Percentiles rank a stretch among this genome's conserved stretches.
These are phyloP conservation scores for Pseudozyma flocculosa DNA, from an alignment of 1,284 basidiomycete genomes.

Conservation along the genomic window DNA sequence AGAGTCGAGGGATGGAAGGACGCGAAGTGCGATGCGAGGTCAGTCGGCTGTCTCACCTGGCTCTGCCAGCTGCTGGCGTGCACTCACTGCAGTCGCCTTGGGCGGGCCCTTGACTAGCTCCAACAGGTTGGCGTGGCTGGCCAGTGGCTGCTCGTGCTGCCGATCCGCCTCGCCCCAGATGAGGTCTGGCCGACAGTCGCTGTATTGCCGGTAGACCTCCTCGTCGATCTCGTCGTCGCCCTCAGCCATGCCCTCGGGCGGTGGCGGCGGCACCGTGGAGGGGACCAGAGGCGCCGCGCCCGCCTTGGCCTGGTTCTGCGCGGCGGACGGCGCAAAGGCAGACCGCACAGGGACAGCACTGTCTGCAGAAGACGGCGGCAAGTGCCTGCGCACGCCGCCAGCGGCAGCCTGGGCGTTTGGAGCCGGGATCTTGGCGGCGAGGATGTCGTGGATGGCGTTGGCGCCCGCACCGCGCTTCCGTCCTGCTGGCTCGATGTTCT, in stretches of 20 bases:
- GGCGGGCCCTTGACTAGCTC: slow-evolving; percentile 24
- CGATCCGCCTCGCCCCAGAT: slow-evolving; percentile 38
- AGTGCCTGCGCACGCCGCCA: slow-evolving; percentile 1
- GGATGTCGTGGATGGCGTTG: slow-evolving; percentile 7
- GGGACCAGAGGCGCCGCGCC: not conserved
- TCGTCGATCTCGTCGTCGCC: slow-evolving; percentile 20
- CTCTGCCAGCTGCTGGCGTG: too few species aligned
- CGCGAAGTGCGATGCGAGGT: too few species aligned
- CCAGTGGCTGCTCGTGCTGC: slow-evolving; percentile 23
- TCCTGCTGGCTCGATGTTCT: not conserved
- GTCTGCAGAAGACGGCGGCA: not conserved
- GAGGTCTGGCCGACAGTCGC: slow-evolving; percentile 25
- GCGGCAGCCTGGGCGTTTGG: not conserved
- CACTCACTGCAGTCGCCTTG: not conserved
- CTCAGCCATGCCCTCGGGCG: not conserved
- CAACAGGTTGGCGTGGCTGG: slow-evolving; percentile 18
- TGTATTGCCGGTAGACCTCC: slow-evolving; percentile 17
- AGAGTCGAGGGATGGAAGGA: too few species aligned
- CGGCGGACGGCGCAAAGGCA: not conserved
- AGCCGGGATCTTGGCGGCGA: slow-evolving; percentile 8
- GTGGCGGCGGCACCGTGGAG: not conserved
- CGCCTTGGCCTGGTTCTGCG: not conserved
- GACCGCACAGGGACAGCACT: not conserved
- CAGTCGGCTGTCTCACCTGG: too few species aligned
- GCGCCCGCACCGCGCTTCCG: not conserved